These are phyloP conservation scores for Melampsora americana DNA, from an alignment of 1,284 basidiomycete genomes.

Conservation along the genomic window DNA sequence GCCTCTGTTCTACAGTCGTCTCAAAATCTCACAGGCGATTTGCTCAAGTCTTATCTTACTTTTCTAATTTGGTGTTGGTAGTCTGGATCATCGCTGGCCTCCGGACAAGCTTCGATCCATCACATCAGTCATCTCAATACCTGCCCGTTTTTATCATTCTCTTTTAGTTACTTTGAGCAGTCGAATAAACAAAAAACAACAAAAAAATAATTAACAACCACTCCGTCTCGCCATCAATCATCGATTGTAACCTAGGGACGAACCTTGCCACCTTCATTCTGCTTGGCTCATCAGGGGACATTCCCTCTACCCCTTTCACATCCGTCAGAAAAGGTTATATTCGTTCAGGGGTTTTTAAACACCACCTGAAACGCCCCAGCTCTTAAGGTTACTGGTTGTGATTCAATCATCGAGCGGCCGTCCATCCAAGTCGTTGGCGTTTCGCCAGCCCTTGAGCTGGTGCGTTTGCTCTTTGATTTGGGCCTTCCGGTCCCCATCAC, in stretches of 20 bases:
- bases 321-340: neutral
- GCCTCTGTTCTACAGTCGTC: neutral
- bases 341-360: neutral
- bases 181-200: no score
- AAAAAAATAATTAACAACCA: no score
- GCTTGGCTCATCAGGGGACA: neutral
- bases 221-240: no score
- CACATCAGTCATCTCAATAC: neutral
- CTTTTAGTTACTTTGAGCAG: no score
- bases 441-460: constrained; percentile 37
- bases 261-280: no score
- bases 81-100: neutral
- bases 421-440: constrained; percentile 28
- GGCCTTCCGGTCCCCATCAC: neutral
- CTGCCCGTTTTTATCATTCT: neutral
- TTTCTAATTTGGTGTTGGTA: neutral
- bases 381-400: neutral
- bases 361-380: neutral
- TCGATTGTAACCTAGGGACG: no score
- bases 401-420: constrained; percentile 31
- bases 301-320: neutral
- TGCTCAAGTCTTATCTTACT: neutral
- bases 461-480: constrained; percentile 24
- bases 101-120: neutral
- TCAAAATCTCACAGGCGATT: neutral